phyloP scores from a whole-genome alignment of 1,284 basidiomycete genomes.

The Sporisorium reilianum region DNA sequence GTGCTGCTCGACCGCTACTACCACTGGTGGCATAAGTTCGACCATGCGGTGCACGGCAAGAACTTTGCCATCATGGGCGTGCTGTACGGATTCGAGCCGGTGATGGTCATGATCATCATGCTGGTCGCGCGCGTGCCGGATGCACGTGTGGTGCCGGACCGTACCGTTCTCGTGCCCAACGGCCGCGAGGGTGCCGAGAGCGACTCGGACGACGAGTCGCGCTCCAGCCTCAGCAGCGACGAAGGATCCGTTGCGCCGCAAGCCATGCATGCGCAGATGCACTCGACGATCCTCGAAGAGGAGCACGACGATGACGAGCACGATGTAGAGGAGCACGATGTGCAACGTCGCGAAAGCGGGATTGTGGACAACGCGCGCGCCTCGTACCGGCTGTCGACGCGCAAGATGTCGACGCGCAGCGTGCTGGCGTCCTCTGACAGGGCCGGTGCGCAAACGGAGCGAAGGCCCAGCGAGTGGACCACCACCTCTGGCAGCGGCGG shows the following conservation, averaged over 20 bases:
- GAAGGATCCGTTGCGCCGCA: background rate
- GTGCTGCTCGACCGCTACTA: constrained; percentile 38
- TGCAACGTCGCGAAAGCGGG: constrained; percentile 12
- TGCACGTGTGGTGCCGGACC: constrained; percentile 29
- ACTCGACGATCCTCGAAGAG: constrained; percentile 36
- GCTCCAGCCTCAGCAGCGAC: constrained; percentile 18
- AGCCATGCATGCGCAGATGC: constrained; percentile 12
- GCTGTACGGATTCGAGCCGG: constrained; percentile 40
- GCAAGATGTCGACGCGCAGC: constrained; percentile 11
- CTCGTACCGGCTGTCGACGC: constrained; percentile 9
- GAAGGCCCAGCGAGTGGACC: constrained; percentile 21
- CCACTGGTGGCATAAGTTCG: constrained; percentile 41
- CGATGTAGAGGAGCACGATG: constrained; percentile 1
- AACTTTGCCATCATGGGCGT: constrained; percentile 39
- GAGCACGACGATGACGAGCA: constrained; percentile 20
- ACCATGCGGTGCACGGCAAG: constrained; percentile 37
- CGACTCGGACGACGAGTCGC: constrained; percentile 10
- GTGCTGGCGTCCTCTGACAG: background rate
- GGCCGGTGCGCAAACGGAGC: background rate
- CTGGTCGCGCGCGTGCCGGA: constrained; percentile 27
- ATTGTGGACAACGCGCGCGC: background rate
- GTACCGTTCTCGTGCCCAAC: constrained; percentile 36
- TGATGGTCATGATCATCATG: constrained; percentile 43
- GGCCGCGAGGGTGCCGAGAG: constrained; percentile 11
- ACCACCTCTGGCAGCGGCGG: constrained; percentile 5